Percentiles rank a stretch among this genome's conserved stretches.
phyloP scores from a whole-genome alignment of 2,329 filamentous ascomycete species.

The Aspergillus caelatus region DNA sequence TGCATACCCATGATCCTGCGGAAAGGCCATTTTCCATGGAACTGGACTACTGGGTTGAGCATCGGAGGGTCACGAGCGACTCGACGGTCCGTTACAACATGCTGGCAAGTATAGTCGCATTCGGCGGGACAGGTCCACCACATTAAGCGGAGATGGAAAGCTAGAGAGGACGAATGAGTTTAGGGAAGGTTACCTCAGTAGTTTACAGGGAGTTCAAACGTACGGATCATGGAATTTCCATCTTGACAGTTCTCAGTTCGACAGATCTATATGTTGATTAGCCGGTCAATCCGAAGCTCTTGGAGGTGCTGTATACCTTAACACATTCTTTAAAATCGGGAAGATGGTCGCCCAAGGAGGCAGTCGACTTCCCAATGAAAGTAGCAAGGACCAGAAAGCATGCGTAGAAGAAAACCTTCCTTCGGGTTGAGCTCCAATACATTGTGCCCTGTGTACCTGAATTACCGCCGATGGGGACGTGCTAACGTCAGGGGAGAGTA shows the following conservation, averaged over 20 bases:
- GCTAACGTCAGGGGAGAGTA: constrained; percentile 17
- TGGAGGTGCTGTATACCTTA: constrained; percentile 58
- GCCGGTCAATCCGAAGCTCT: constrained; percentile 10
- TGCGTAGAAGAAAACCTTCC: constrained; percentile 27
- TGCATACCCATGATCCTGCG: constrained; percentile 87
- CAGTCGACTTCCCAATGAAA: constrained; percentile 51
- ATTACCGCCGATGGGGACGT: constrained; percentile 8
- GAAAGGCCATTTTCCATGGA: constrained; percentile 99
- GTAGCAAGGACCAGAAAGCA: constrained; percentile 36
- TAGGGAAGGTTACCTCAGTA: neutral
- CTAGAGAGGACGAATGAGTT: constrained; percentile 49
- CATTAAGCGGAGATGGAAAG: constrained; percentile 80
- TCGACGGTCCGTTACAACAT: constrained; percentile 78
- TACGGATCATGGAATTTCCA: constrained; percentile 71
- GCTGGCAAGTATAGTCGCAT: constrained; percentile 98
- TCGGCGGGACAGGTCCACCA: constrained; percentile 91
- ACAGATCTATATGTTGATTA: constrained; percentile 66
- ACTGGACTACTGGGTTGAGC: constrained; percentile 76
- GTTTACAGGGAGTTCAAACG: constrained; percentile 34
- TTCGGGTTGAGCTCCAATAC: constrained; percentile 25
- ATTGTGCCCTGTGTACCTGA: constrained; percentile 28
- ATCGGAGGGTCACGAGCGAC: constrained; percentile 66
- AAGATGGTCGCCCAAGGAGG: constrained; percentile 80
- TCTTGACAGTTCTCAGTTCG: constrained; percentile 75
- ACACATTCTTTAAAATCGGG: constrained; percentile 89